Conservation (phyloP, 106 monocot genomes). For the Dendrobium nobile region DNA sequence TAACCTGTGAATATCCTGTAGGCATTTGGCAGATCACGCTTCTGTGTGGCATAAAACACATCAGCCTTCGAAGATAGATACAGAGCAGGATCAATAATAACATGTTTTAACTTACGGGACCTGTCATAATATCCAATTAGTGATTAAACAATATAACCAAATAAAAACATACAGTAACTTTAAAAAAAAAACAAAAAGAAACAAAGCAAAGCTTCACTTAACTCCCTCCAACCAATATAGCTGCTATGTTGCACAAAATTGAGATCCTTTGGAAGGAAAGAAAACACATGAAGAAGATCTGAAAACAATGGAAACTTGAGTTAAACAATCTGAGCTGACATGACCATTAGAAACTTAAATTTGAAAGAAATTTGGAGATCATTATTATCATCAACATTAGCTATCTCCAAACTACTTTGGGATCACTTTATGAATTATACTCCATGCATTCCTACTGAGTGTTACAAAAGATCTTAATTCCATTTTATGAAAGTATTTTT, state of each 20-base stretch:
- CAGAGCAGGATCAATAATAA: conserved; percentile 86
- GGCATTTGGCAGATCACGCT: conserved; percentile 81
- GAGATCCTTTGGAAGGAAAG: conserved; percentile 76
- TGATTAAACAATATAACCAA: background rate
- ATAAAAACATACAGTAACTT: too few species aligned
- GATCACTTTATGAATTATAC: background rate
- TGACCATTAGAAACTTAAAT: background rate
- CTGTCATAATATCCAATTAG: conserved; percentile 21
- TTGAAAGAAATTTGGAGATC: background rate
- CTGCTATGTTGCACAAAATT: conserved; percentile 88
- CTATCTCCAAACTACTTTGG: background rate
- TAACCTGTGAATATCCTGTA: conserved; percentile 80
- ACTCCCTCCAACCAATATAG: conserved; percentile 85
- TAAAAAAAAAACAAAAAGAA: background rate
- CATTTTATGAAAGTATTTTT: too few species aligned
- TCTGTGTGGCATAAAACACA: conserved; percentile 82
- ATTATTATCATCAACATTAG: background rate
- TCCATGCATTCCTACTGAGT: background rate
- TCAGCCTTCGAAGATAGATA: conserved; percentile 54
- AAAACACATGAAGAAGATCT: conserved; percentile 98
- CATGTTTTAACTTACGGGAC: conserved; percentile 51
- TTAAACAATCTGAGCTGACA: conserved; percentile 5
- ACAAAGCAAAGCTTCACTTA: conserved; percentile 10
- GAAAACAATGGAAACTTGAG: conserved; percentile 17
- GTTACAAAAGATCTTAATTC: too few species aligned